Conservation (phyloP, 768 basidiomycete genomes). For the Suillus subalutaceus region DNA sequence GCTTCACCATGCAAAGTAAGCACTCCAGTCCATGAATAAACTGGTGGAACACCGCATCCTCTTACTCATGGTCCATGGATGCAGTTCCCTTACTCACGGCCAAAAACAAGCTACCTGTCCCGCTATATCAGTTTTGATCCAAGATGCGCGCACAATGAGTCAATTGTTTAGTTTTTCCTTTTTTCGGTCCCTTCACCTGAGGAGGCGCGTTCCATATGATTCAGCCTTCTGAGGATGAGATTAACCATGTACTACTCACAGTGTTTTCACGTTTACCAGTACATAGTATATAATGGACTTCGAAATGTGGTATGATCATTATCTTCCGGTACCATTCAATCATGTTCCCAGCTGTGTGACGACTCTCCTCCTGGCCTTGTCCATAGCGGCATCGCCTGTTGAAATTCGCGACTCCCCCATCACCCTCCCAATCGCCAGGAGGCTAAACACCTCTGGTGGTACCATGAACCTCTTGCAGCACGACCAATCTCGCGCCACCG, state of each 20-base stretch:
- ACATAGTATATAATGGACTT: conserved; percentile 21
- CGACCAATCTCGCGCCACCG: background rate
- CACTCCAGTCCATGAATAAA: background rate
- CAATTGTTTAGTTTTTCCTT: background rate
- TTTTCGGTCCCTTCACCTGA: conserved; percentile 13
- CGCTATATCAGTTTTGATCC: background rate
- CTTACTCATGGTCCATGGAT: background rate
- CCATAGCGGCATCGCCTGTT: conserved; percentile 47
- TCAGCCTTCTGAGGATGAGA: background rate
- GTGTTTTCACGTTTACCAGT: background rate
- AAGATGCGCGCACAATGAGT: background rate
- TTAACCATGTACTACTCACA: conserved; percentile 17
- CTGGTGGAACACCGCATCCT: background rate
- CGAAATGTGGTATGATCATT: conserved; percentile 13
- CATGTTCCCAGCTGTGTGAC: conserved; percentile 27
- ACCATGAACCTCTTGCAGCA: conserved; percentile 28
- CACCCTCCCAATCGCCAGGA: conserved; percentile 53
- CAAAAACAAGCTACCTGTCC: background rate
- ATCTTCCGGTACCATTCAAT: conserved; percentile 18
- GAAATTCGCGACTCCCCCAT: conserved; percentile 42
- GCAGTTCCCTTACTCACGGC: background rate
- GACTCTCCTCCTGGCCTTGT: conserved; percentile 47
- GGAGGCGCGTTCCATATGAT: conserved; percentile 2
- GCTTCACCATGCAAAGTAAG: background rate
- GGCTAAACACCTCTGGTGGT: conserved; percentile 51